Evolutionary conservation across 352 stramenopile species (phyloP), one percentile per base, ranked within the genome.

Genomic region (Pythium aquatile): DNA sequence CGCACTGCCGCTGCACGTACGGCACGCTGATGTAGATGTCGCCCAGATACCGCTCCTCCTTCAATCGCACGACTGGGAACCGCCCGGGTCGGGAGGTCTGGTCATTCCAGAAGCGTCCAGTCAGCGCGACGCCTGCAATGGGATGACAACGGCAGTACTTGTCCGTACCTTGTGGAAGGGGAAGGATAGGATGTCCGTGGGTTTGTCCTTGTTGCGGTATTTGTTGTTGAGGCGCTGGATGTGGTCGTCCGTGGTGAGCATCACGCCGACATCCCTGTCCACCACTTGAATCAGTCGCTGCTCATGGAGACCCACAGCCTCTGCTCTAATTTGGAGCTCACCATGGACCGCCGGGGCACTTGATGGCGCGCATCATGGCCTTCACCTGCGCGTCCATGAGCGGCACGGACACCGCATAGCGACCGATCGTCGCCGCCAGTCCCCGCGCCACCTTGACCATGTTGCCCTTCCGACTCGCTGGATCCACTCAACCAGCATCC

Each of bases 1-100:
- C 67, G 51, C 86, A 95, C 57, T 91, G 85, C 29, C 64, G 64
- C 48, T 87, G 75, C n/a, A 95, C 78, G 63, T 91, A 95, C 20
- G 84, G 76, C 11, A 87, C 70, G 53, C 84, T 91, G 64, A 95
- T 85, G 75, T 88, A 95, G 16, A 95, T 90, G 58, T 95, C 86
- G 2, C 86, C 86, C 5, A 95, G 67, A 67, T 93, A 93, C 0
- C 86, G 79, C 40, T 88, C 83, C 9, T 91, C 83, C 26, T 66
- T 64, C 1, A 49, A 74, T 14, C 68, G 68, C 29, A 90, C 76
- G 13, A 66, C 59, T 5, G 84, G 84, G 39, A 95, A 88, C 7
- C 79, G 77, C 14, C 86, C 86, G 5, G 84, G 83, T 16, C 61
- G 56, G 20, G 65, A 63, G 49, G 93, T 78, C 81, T 93, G 33